These are phyloP conservation scores for Perkinsus olseni DNA, from an alignment of 169 alveolate genomes.

Conservation along the genomic window DNA sequence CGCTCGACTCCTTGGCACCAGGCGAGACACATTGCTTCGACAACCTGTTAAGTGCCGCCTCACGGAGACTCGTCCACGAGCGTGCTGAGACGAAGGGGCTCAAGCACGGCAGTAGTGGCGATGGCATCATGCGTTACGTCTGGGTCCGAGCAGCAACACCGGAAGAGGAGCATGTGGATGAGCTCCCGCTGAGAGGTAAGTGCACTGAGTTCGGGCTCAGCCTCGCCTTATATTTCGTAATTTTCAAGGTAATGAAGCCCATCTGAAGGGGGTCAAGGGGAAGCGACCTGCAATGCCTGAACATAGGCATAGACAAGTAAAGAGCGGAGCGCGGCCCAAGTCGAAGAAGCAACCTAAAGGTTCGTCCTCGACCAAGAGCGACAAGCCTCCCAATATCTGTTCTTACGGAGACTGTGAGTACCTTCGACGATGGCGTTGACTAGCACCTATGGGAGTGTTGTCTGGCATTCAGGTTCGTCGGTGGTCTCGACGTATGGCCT, in stretches of 20 bases:
- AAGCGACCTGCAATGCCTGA: not conserved
- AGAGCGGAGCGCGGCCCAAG: not conserved
- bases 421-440: not conserved
- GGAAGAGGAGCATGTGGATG: not conserved
- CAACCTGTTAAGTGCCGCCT: not conserved
- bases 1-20: not conserved
- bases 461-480: not conserved
- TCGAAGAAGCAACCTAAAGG: not conserved
- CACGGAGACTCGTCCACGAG: not conserved
- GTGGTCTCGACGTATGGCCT: not conserved
- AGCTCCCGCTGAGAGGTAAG: not conserved
- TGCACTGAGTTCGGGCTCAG: no score
- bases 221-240: no score
- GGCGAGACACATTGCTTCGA: not conserved
- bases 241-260: not conserved
- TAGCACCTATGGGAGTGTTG: not conserved
- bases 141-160: not conserved
- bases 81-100: not conserved
- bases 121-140: not conserved
- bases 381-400: not conserved
- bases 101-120: not conserved
- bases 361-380: not conserved
- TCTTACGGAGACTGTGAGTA: not conserved
- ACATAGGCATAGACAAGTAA: not conserved
- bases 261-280: not conserved